Base-by-base conservation (phyloP, 495 filamentous ascomycete species). In the Penicillium cinerascens region DNA sequence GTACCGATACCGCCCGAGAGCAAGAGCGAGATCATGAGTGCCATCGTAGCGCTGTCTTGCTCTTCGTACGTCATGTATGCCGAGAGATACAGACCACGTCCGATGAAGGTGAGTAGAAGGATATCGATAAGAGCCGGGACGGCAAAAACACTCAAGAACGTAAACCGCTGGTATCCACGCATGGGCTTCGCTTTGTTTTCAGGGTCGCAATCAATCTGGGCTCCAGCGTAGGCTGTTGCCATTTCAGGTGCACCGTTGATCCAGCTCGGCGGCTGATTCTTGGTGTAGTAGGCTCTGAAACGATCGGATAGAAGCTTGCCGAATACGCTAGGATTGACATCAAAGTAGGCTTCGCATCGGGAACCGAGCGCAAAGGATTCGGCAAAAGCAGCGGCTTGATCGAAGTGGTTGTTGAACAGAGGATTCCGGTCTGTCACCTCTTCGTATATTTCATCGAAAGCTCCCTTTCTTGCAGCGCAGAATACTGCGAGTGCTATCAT, bases 111-210 rank as follows among this genome's bases (percentile, higher is more conserved):
- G 13, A 84, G 69, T 15, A 85, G 56, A 23, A 82, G 47, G 33
- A 85, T 82, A 63, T 85, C 82, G 29, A 85, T 72, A 46, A 85
- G 61, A 11, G 82, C 82, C 0, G 82, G 82, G 44, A 85, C 74
- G 4, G 80, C 80, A 57, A 84, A 85, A 15, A 84, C 78, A 61
- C 79, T 78, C 27, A 85, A 63, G 50, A 84, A 83, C 1, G 78
- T 82, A 47, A 84, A 76, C 22, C 73, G 65, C 44, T 81, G 72
- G 46, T 79, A 80, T 8, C 68, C 64, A 23, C 72, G 75, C 67
- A 79, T 71, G 13, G 64, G 54, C 35, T 73, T 72, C 16, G 61
- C 51, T 42, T 71, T 72, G 20, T 74, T 67, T 23, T 78, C 66
- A 0, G 77, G 80, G 40, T 83, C 73, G 35, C 78, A 72, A 61